Evolutionary conservation across 306 rosid species (phyloP).

Genomic region (Castanospermum australe): DNA sequence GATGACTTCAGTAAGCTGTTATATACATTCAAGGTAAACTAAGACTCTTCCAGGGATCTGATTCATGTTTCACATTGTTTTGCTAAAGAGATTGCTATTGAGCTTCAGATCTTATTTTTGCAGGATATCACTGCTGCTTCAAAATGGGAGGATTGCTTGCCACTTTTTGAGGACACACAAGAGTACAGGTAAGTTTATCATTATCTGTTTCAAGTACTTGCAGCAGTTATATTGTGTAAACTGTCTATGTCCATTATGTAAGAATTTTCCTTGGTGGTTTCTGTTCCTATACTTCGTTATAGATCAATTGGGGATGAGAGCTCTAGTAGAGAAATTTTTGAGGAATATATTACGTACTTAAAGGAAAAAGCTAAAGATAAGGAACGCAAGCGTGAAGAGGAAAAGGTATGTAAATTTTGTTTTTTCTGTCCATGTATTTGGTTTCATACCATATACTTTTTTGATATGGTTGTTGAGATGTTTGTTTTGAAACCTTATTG

Average conservation of each 20-base stretch:
- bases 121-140: constrained; percentile 81
- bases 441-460: constrained; percentile 5
- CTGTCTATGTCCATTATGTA: neutral
- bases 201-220: constrained; percentile 8
- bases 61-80: constrained; percentile 22
- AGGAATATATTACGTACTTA: constrained; percentile 63
- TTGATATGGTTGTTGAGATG: no score
- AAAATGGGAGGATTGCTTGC: constrained; percentile 88
- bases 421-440: neutral
- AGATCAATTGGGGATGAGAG: constrained; percentile 85
- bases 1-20: constrained; percentile 81
- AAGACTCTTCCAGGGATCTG: constrained; percentile 8
- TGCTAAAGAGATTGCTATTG: neutral
- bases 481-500: neutral
- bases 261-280: neutral
- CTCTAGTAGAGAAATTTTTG: constrained; percentile 66
- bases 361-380: constrained; percentile 92
- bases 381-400: constrained; percentile 97
- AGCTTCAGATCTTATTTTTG: constrained; percentile 29
- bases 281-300: constrained; percentile 15
- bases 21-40: constrained; percentile 67
- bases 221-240: no score
- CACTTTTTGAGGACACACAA: constrained; percentile 79
- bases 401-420: constrained; percentile 56
- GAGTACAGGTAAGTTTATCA: constrained; percentile 70